These are phyloP conservation scores for Jackrogersella multiformis DNA, from an alignment of 495 filamentous ascomycete species.

Conservation along the genomic window DNA sequence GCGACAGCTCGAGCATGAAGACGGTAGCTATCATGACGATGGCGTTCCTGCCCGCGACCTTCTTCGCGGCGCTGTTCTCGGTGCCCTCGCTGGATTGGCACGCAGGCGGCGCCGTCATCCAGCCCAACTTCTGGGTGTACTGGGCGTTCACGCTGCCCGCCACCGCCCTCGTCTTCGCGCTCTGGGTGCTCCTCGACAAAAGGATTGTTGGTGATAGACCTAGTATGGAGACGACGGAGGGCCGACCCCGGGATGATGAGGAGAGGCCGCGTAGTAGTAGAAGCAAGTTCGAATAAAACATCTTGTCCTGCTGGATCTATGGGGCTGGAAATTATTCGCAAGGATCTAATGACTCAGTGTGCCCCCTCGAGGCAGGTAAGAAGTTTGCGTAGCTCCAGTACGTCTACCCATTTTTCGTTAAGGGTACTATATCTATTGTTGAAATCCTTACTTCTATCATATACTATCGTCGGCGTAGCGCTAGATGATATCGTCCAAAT, in stretches of 20 bases:
- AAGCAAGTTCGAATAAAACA: constrained; percentile 9
- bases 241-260: background rate
- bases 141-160: constrained; percentile 48
- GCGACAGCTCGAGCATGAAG: constrained; percentile 52
- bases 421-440: too few relatives aligned
- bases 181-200: constrained; percentile 38
- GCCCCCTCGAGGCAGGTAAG: background rate
- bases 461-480: too few relatives aligned
- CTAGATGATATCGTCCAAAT: too few relatives aligned
- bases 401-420: too few relatives aligned
- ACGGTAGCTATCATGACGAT: constrained; percentile 52
- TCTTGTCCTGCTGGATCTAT: too few relatives aligned
- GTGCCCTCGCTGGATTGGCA: constrained; percentile 50
- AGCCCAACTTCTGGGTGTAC: constrained; percentile 50
- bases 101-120: constrained; percentile 35
- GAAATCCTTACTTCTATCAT: too few relatives aligned
- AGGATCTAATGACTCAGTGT: background rate
- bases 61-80: constrained; percentile 50
- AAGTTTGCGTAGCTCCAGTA: too few relatives aligned
- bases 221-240: background rate
- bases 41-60: constrained; percentile 51
- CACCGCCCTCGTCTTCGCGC: constrained; percentile 37
- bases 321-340: background rate
- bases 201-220: background rate
- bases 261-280: constrained; percentile 5